Base-by-base conservation (phyloP, 1,139 yeast genomes). In the Pichia sp. region DNA sequence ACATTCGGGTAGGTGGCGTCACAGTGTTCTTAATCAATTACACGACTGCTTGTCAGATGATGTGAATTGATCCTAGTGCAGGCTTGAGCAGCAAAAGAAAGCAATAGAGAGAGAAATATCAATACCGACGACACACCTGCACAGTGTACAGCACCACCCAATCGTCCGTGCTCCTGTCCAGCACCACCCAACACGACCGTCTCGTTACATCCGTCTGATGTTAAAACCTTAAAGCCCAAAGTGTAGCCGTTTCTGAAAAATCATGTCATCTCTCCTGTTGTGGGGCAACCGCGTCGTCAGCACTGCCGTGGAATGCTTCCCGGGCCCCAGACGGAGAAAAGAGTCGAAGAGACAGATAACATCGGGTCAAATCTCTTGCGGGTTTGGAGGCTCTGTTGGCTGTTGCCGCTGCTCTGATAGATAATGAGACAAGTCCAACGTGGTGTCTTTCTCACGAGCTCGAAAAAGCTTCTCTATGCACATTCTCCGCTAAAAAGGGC, bases 401-500 rank as follows among this genome's bases (percentile, higher is more conserved):
- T 23, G 26, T 23, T 23, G 26, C 26, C 26, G 26, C 26, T 23
- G 26, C 26, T 23, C 26, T 23, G 26, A 23, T 23, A 23, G 26
- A 23, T 23, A 23, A 26, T 29, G 34, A 41, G 11, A 46, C 42
- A 42, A n/a, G 47, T 56, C 8, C 59, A 56, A 29, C 40, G 45
- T 0, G 47, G 47, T 13, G 53, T 56, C 1, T 46, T 34, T 40
- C 30, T 38, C 8, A 44, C 57, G 15, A 38, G 38, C 3, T 31
- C 49, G 8, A 53, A 51, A 11, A 52, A 46, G 29, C 32, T 61
- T 4, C 23, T 57, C 6, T 61, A 57, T 47, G 15, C 16, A 4
- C 26, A 8, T 4, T 60, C 67, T 1, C 62, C 64, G 4, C 5
- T 64, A 2, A 55, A 51, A 15, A 47, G 45, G 31, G 49, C 57